Conservation (phyloP, 75 land plant genomes). For the Ceratopteris richardii region DNA sequence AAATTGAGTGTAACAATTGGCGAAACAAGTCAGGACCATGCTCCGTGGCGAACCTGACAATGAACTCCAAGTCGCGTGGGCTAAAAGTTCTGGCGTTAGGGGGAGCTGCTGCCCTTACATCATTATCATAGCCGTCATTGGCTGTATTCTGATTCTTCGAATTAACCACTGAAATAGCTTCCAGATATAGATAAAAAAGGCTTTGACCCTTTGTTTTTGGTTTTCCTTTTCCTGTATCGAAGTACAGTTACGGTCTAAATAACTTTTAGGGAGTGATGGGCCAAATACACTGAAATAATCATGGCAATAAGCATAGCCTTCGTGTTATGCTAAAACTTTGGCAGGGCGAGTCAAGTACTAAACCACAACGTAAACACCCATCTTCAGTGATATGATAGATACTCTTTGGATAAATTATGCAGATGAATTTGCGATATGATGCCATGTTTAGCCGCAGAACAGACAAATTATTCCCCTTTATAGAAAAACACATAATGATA, state of each 20-base stretch:
- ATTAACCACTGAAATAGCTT: conserved; percentile 83
- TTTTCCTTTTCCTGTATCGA: conserved; percentile 53
- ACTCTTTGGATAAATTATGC: too few relatives aligned
- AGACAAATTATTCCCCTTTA: too few relatives aligned
- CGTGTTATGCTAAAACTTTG: too few relatives aligned
- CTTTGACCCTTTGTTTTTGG: conserved; percentile 75
- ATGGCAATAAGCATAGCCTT: too few relatives aligned
- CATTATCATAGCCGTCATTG: conserved; percentile 29
- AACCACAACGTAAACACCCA: too few relatives aligned
- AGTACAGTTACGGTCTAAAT: background rate
- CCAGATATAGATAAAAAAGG: conserved; percentile 80
- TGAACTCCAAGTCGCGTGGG: conserved; percentile 72
- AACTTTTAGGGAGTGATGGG: background rate
- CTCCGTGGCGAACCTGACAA: conserved; percentile 83
- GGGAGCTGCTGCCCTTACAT: conserved; percentile 31
- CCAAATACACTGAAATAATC: too few relatives aligned
- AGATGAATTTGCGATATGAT: too few relatives aligned
- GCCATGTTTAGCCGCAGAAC: too few relatives aligned
- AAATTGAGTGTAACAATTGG: conserved; percentile 85
- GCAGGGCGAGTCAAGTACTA: too few relatives aligned
- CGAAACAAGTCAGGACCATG: conserved; percentile 83
- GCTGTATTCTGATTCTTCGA: conserved; percentile 55
- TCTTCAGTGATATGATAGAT: too few relatives aligned
- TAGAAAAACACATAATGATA: too few relatives aligned
- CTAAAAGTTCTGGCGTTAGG: conserved; percentile 57